Percentiles rank a stretch among this genome's conserved stretches.
Conservation (phyloP, 345 rosid species). For the Rhodamnia argentea region DNA sequence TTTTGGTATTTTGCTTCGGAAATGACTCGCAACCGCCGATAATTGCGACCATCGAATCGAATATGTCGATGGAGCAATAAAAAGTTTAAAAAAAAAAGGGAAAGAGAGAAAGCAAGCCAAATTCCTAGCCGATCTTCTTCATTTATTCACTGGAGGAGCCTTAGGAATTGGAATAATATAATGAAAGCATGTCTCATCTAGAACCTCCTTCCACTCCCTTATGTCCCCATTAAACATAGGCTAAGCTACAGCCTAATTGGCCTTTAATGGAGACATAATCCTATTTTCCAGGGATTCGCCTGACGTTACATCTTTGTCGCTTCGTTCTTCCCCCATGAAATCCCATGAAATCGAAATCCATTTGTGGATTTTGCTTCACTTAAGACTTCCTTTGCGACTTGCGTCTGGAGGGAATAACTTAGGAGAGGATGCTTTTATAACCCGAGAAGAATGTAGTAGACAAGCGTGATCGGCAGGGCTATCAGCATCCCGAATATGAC, state of each 20-base stretch:
- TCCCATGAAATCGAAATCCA: background rate
- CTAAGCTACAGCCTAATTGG: constrained; percentile 8
- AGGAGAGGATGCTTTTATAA: constrained; percentile 15
- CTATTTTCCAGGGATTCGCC: constrained; percentile 1
- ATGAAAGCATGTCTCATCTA: background rate
- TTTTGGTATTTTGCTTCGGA: too few species aligned
- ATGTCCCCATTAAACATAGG: background rate
- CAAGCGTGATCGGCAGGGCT: constrained; percentile 84
- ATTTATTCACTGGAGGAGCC: background rate
- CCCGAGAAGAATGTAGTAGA: constrained; percentile 82
- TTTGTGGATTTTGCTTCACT: background rate
- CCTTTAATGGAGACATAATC: constrained; percentile 40
- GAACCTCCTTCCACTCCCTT: background rate
- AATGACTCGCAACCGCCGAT: background rate
- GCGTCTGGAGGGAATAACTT: too few species aligned
- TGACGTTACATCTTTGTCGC: background rate
- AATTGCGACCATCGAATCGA: background rate
- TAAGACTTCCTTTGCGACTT: background rate
- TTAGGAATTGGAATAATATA: background rate
- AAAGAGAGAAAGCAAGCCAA: background rate
- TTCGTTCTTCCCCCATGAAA: background rate
- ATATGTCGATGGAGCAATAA: background rate
- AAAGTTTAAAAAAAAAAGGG: background rate
- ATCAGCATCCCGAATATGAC: constrained; percentile 95
- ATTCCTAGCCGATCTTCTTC: background rate